Base-by-base conservation (phyloP, 2,329 filamentous ascomycete genomes). In the Verticillium nonalfalfae region DNA sequence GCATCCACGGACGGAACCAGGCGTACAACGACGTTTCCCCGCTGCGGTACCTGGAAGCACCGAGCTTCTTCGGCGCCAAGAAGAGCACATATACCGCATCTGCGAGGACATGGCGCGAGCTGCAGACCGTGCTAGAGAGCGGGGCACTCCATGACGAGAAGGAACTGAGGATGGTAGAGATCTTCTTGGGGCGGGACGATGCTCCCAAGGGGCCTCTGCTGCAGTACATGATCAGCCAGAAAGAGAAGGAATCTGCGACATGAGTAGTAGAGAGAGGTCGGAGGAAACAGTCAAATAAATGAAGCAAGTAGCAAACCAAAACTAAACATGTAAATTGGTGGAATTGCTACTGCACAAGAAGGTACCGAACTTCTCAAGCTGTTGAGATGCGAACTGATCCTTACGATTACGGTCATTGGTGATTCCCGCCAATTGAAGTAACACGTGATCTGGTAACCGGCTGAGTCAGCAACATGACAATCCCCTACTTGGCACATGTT, bases 11-110 rank as follows among this genome's bases (percentile, higher is more conserved):
- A 7, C 72, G 78, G 18, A 74, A 79, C 15, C 75, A 82, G 62
- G 68, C 61, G 1, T 87, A 87, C 68, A 87, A 87, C 60, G 82
- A 86, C 58, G 68, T 81, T 35, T 75, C 80, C n/a, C 70, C 74
- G 0, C 85, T 82, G 83, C 72, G 78, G 57, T 80, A 85, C 61
- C 74, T 79, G 7, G 72, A 79, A 56, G 79, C 80, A 5, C 75
- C 79, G 1, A 71, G 68, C 13, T 79, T 82, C 61, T 83, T 84
- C 58, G 81, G 81, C 0, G 79, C 78, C 21, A 70, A 71, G 11
- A 70, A 76, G 9, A 74, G 74, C 18, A 71, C 74, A 0, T 76
- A 75, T 56, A 79, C 75, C 1, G 69, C 68, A 11, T 68, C 71
- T 34, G 79, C 75, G 3, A 72, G 69, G 60, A 83, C 77, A 0